phyloP scores from a whole-genome alignment of 768 basidiomycete genomes.

The Tylopilus felleus region DNA sequence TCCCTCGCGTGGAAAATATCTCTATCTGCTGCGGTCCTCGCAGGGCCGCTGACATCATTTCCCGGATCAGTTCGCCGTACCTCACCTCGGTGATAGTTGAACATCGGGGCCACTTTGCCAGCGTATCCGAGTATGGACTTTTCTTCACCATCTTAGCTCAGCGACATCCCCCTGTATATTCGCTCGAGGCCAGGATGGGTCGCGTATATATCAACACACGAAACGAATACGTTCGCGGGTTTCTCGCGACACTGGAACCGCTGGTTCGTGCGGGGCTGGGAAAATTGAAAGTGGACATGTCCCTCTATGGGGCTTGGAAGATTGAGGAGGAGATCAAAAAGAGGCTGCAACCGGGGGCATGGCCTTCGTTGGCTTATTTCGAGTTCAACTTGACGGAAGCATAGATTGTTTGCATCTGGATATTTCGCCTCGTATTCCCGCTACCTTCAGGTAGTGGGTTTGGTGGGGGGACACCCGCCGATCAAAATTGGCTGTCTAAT shows the following conservation, averaged over 20 bases:
- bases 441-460: too few relatives aligned
- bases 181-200: slow-evolving; percentile 8
- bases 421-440: not conserved
- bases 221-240: slow-evolving; percentile 4
- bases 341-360: slow-evolving; percentile 6
- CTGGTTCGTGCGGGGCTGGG: slow-evolving; percentile 3
- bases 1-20: slow-evolving; percentile 4
- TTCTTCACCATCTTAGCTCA: slow-evolving; percentile 5
- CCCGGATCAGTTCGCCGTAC: slow-evolving; percentile 7
- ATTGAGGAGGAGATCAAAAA: slow-evolving; percentile 6
- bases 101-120: not conserved
- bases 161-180: not conserved
- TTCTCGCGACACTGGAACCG: slow-evolving; percentile 4
- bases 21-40: slow-evolving; percentile 6
- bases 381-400: slow-evolving; percentile 13
- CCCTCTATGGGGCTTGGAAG: slow-evolving; percentile 5
- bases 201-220: not conserved
- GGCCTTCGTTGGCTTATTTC: slow-evolving; percentile 9
- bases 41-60: slow-evolving; percentile 5
- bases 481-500: too few relatives aligned
- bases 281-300: slow-evolving; percentile 7
- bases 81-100: slow-evolving; percentile 9
- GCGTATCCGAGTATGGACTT: not conserved
- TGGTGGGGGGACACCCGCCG: too few relatives aligned
- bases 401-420: not conserved